phyloP scores from a whole-genome alignment of 2,329 filamentous ascomycete species.

The Penicillium griseofulvum region DNA sequence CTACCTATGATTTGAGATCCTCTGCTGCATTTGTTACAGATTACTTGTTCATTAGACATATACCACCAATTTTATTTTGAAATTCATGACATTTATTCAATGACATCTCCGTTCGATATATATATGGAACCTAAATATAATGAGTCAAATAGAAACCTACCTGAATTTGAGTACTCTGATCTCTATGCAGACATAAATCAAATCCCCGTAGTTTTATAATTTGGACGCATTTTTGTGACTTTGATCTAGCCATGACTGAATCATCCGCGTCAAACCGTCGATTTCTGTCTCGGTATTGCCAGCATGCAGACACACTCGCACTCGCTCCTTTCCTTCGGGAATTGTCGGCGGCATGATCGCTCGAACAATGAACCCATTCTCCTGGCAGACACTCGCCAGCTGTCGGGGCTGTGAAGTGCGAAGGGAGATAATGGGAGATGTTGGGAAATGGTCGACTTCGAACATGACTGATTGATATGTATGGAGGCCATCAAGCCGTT shows the following conservation, averaged over 20 bases:
- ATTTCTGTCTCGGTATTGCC: slow-evolving; percentile 61
- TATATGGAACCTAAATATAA: not conserved
- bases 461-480: slow-evolving; percentile 31
- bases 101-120: not conserved
- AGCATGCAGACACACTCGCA: slow-evolving; percentile 67
- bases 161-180: not conserved
- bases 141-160: not conserved
- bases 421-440: slow-evolving; percentile 64
- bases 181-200: not conserved
- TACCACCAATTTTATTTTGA: not conserved
- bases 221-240: slow-evolving; percentile 3
- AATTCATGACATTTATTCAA: not conserved
- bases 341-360: slow-evolving; percentile 69
- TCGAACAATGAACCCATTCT: slow-evolving; percentile 58
- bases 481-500: slow-evolving; percentile 43
- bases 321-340: slow-evolving; percentile 60
- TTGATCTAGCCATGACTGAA: slow-evolving; percentile 50
- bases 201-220: not conserved
- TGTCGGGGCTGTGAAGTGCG: slow-evolving; percentile 58
- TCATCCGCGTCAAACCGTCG: slow-evolving; percentile 50
- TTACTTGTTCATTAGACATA: not conserved
- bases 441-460: slow-evolving; percentile 43
- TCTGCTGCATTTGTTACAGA: not conserved
- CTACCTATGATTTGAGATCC: not conserved
- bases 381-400: slow-evolving; percentile 61